Percentiles rank a stretch among this genome's conserved stretches.
phyloP scores from a whole-genome alignment of 495 filamentous ascomycete species.

The Thozetella sp. region DNA sequence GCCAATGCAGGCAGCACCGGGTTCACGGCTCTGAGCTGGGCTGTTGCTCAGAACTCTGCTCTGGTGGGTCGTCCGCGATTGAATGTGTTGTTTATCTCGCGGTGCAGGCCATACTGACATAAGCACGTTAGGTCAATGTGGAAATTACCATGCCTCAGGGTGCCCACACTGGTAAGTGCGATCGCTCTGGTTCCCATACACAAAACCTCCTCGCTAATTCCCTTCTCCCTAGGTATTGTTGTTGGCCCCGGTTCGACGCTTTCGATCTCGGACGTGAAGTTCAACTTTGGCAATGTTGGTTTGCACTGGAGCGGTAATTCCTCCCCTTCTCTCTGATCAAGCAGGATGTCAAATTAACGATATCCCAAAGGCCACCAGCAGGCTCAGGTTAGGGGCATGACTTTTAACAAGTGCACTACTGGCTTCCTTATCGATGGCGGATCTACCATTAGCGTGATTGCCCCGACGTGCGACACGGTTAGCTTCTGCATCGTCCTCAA shows the following conservation, averaged over 20 bases:
- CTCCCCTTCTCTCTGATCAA: background rate
- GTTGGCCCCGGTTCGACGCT: background rate
- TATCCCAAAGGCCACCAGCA: conserved; percentile 63
- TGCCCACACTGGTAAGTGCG: background rate
- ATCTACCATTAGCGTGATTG: conserved; percentile 51
- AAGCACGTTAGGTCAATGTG: background rate
- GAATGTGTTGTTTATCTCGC: conserved; percentile 71
- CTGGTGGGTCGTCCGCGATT: conserved; percentile 58
- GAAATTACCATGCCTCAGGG: background rate
- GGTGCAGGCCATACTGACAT: conserved; percentile 32
- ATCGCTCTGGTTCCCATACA: too few species aligned
- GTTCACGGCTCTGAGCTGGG: conserved; percentile 70
- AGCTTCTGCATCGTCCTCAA: conserved; percentile 59
- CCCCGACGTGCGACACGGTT: conserved; percentile 53
- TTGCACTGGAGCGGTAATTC: conserved; percentile 19
- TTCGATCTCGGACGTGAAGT: background rate
- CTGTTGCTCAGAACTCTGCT: conserved; percentile 54
- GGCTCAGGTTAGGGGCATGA: conserved; percentile 68
- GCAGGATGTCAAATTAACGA: background rate
- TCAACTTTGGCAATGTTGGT: conserved; percentile 1
- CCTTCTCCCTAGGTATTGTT: background rate
- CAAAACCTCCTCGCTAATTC: too few species aligned
- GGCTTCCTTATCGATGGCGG: conserved; percentile 66
- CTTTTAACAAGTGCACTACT: conserved; percentile 56
- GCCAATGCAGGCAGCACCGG: conserved; percentile 43